Conservation (phyloP, 2,329 filamentous ascomycete species). For the Xylariaceae sp. region DNA sequence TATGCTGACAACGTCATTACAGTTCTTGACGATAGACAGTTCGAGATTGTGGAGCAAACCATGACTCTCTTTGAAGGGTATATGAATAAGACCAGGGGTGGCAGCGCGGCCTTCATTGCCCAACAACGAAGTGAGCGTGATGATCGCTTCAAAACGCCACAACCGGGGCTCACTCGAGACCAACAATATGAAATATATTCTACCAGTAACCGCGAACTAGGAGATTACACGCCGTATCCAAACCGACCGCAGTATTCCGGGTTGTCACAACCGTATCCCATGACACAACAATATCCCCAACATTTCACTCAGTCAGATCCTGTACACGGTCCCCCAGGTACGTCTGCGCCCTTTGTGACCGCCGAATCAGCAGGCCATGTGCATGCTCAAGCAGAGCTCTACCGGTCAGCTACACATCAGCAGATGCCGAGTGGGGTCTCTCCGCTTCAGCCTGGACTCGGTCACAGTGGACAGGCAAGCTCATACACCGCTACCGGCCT, state of each 20-base stretch:
- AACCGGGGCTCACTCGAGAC: background rate
- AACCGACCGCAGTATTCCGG: background rate
- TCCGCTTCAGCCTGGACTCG: background rate
- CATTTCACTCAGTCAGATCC: background rate
- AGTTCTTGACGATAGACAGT: slow-evolving; percentile 7
- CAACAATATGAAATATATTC: background rate
- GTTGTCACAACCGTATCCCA: background rate
- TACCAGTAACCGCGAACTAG: background rate
- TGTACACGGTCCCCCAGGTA: background rate
- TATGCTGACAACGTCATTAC: background rate
- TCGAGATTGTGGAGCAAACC: slow-evolving; percentile 10
- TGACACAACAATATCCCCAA: background rate
- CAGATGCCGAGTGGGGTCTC: background rate
- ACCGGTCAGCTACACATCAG: background rate
- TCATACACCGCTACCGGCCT: background rate
- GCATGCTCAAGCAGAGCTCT: background rate
- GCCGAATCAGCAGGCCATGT: background rate
- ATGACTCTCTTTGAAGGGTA: slow-evolving; percentile 21
- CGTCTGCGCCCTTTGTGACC: background rate
- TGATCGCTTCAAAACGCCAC: background rate
- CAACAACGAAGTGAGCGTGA: slow-evolving; percentile 17
- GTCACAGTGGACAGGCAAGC: background rate
- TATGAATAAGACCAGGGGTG: slow-evolving; percentile 18
- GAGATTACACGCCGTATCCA: slow-evolving; percentile 1
- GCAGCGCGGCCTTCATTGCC: slow-evolving; percentile 7